Evolutionary conservation across 2,329 filamentous ascomycete genomes (phyloP), one percentile per base, ranked within the genome.

Genomic region (Xylaria sp.): DNA sequence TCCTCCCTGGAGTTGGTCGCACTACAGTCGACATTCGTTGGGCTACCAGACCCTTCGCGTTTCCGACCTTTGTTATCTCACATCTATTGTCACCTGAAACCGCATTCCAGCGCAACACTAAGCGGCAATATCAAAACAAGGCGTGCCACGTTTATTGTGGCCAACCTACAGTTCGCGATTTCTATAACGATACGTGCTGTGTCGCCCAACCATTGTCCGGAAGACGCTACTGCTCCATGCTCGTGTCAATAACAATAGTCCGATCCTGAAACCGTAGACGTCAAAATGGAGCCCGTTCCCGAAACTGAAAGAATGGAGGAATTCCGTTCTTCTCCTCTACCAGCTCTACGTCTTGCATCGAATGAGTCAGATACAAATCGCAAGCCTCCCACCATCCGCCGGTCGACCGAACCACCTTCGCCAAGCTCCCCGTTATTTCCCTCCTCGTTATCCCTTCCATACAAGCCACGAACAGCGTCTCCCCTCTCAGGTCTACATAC

Each of bases 241-340:
- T 45, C 45, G 15, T 28, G 10, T 61, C 52, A 25, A 36, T 41
- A 56, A 57, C 23, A 36, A 60, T 50, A 48, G 25, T 57, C 23
- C 13, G n/a, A 25, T 18, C n/a, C 20, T 25, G 46, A 59, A 46
- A 25, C 23, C 20, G 43, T n/a, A 43, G 20, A 15, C 70, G 15
- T 57, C 77, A 79, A 74, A 73, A 91, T 91, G 89, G 89, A 91
- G 79, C 87, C 88, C 66, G 89, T 91, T 75, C 89, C 89, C 72
- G 89, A 91, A 81, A 89, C 88, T 58, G 87, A 90, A 82, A 84
- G 87, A 71, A 88, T 91, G 85, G 88, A 90, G 82, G 87, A 87
- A 77, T 91, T 90, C 76, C 85, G 83, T 69, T 80, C 87, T 63
- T 85, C 86, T 60, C 87, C 87, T 72, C 80, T 89, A 43, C 86